A percentile compares a stretch with the other conserved stretches of the same genome.
These are phyloP conservation scores for Aspergillus costaricaensis DNA, from an alignment of 2,329 filamentous ascomycete species.

Conservation along the genomic window DNA sequence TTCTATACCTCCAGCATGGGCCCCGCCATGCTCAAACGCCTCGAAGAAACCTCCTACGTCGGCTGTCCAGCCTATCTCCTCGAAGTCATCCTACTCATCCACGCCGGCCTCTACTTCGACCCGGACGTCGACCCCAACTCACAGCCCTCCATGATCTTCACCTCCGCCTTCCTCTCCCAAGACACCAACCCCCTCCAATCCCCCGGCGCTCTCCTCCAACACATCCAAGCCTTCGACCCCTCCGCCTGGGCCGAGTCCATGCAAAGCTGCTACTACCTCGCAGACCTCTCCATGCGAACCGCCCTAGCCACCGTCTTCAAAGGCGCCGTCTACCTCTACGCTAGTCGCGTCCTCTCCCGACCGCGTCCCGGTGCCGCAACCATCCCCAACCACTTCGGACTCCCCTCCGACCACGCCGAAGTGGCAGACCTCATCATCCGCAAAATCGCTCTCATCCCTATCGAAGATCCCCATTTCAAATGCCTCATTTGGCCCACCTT, in stretches of 20 bases:
- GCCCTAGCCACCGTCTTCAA: constrained; percentile 48
- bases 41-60: constrained; percentile 44
- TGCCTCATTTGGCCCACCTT: constrained; percentile 49
- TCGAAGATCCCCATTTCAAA: constrained; percentile 44
- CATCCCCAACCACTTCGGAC: constrained; percentile 27
- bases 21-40: constrained; percentile 39
- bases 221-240: constrained; percentile 44
- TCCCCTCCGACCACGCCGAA: constrained; percentile 32
- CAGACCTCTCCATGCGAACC: constrained; percentile 51
- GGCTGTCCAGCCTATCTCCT: constrained; percentile 45
- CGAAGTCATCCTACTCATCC: constrained; percentile 44
- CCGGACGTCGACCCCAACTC: constrained; percentile 26
- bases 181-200: constrained; percentile 33
- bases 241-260: constrained; percentile 41
- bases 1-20: constrained; percentile 42
- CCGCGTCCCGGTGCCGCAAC: constrained; percentile 25
- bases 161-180: constrained; percentile 28
- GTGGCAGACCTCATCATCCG: constrained; percentile 36
- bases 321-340: constrained; percentile 44
- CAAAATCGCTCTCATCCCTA: constrained; percentile 39
- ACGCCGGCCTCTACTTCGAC: constrained; percentile 40
- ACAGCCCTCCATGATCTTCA: constrained; percentile 31
- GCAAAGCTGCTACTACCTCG: constrained; percentile 47
- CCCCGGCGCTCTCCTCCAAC: constrained; percentile 35
- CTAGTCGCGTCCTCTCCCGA: constrained; percentile 41